phyloP scores from a whole-genome alignment of 192 early-diverging fungal species.

The Coemansia sp. region DNA sequence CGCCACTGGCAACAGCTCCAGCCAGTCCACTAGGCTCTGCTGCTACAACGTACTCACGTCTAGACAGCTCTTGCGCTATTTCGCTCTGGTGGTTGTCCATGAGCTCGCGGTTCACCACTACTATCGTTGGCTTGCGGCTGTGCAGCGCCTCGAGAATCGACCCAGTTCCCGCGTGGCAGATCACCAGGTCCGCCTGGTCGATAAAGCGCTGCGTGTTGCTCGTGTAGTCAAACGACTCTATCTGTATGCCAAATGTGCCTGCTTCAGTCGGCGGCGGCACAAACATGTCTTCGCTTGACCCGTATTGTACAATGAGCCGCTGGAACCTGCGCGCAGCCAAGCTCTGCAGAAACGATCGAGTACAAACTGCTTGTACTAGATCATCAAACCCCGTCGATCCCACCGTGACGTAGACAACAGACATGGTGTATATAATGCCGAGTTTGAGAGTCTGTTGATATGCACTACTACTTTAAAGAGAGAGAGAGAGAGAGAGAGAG shows the following conservation, averaged over 20 bases:
- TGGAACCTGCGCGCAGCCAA: slow-evolving; percentile 59
- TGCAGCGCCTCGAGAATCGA: slow-evolving; percentile 82
- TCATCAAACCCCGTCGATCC: slow-evolving; percentile 91
- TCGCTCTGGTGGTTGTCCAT: slow-evolving; percentile 92
- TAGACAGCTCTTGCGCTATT: slow-evolving; percentile 71
- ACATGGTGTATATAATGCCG: slow-evolving; percentile 14
- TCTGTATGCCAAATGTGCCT: slow-evolving; percentile 13
- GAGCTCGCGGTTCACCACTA: slow-evolving; percentile 75
- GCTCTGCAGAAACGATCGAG: slow-evolving; percentile 51
- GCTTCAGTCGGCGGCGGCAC: slow-evolving; percentile 15
- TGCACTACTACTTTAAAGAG: too few species aligned
- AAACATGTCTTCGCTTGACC: slow-evolving; percentile 49
- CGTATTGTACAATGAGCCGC: slow-evolving; percentile 72
- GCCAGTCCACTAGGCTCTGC: slow-evolving; percentile 22
- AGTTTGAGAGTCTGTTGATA: background rate
- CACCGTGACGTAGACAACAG: slow-evolving; percentile 80
- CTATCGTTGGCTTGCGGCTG: slow-evolving; percentile 65
- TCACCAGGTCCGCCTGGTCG: slow-evolving; percentile 69
- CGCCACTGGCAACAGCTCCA: slow-evolving; percentile 4
- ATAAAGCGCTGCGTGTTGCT: slow-evolving; percentile 62
- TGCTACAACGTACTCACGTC: slow-evolving; percentile 57
- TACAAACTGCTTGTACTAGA: slow-evolving; percentile 60
- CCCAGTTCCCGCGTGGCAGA: slow-evolving; percentile 88
- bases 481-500: too few species aligned
- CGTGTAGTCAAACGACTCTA: slow-evolving; percentile 64